Evolutionary conservation across 1,284 basidiomycete genomes (phyloP).

Genomic region (Xerocomus amazonicus): DNA sequence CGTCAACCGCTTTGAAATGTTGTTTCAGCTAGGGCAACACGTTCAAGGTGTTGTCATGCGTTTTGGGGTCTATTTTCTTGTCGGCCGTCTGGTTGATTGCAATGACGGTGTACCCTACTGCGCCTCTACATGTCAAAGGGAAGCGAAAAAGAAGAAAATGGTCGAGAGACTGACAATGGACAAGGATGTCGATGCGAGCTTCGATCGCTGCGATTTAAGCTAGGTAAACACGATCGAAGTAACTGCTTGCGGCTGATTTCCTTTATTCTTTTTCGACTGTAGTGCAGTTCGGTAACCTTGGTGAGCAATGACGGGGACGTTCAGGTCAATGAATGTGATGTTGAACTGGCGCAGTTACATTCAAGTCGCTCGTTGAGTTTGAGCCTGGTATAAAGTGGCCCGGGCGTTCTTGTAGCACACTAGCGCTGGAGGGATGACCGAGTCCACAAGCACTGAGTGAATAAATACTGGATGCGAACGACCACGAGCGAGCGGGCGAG

Average conservation of each 20-base stretch:
- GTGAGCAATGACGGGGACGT: too few species aligned
- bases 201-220: constrained; percentile 45
- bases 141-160: background rate
- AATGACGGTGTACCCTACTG: constrained; percentile 78
- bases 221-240: constrained; percentile 32
- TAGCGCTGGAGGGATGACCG: too few species aligned
- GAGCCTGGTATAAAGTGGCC: too few species aligned
- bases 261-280: constrained; percentile 48
- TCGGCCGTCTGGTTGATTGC: constrained; percentile 67
- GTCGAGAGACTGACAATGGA: constrained; percentile 42
- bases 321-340: too few species aligned
- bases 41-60: constrained; percentile 59
- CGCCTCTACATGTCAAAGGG: constrained; percentile 16
- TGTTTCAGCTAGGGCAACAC: constrained; percentile 50
- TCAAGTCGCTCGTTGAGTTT: too few species aligned
- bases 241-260: constrained; percentile 37
- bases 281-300: constrained; percentile 7
- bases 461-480: too few species aligned
- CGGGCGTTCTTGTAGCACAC: too few species aligned
- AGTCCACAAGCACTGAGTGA: too few species aligned
- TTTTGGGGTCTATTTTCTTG: constrained; percentile 64
- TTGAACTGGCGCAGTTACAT: too few species aligned
- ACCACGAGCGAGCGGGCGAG: too few species aligned
- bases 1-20: constrained; percentile 63
- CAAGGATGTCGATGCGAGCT: constrained; percentile 47